phyloP scores from a whole-genome alignment of 495 filamentous ascomycete species.

The Pyrenula aspistea region DNA sequence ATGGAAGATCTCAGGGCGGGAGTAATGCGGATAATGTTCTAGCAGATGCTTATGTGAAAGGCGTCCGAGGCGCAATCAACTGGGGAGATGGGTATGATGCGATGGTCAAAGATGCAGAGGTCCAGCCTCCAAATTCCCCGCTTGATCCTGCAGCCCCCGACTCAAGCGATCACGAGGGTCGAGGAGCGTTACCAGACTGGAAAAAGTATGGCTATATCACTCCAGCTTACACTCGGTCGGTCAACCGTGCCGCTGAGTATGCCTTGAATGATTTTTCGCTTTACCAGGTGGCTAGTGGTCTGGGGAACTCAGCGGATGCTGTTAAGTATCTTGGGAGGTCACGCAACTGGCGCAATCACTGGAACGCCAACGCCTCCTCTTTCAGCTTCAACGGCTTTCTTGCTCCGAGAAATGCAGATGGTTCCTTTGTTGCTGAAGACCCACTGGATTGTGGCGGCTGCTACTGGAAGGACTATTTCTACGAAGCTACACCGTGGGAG shows the following conservation, averaged over 20 bases:
- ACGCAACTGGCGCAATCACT: slow-evolving; percentile 62
- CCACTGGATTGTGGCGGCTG: slow-evolving; percentile 39
- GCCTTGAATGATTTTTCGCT: slow-evolving; percentile 57
- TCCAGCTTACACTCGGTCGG: slow-evolving; percentile 45
- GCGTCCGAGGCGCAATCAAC: slow-evolving; percentile 49
- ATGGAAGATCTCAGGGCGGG: slow-evolving; percentile 59
- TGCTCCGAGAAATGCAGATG: slow-evolving; percentile 42
- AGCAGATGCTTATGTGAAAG: slow-evolving; percentile 65
- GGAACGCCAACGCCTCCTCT: slow-evolving; percentile 43
- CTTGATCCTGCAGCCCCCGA: slow-evolving; percentile 46
- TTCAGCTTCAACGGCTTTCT: slow-evolving; percentile 52
- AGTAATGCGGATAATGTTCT: slow-evolving; percentile 65
- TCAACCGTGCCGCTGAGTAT: slow-evolving; percentile 59
- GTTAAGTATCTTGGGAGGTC: slow-evolving; percentile 52
- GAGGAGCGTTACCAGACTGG: slow-evolving; percentile 64
- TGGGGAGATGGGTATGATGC: slow-evolving; percentile 60
- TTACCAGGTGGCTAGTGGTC: slow-evolving; percentile 34
- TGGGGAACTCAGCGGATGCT: slow-evolving; percentile 38
- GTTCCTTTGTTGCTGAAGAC: slow-evolving; percentile 43
- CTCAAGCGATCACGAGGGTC: slow-evolving; percentile 56
- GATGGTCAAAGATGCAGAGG: slow-evolving; percentile 61
- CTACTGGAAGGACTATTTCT: slow-evolving; percentile 54
- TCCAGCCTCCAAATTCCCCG: slow-evolving; percentile 48
- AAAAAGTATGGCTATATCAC: slow-evolving; percentile 51
- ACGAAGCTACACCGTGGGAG: slow-evolving; percentile 55